Conservation (phyloP, 2,329 filamentous ascomycete genomes). For the Periconia digitata region DNA sequence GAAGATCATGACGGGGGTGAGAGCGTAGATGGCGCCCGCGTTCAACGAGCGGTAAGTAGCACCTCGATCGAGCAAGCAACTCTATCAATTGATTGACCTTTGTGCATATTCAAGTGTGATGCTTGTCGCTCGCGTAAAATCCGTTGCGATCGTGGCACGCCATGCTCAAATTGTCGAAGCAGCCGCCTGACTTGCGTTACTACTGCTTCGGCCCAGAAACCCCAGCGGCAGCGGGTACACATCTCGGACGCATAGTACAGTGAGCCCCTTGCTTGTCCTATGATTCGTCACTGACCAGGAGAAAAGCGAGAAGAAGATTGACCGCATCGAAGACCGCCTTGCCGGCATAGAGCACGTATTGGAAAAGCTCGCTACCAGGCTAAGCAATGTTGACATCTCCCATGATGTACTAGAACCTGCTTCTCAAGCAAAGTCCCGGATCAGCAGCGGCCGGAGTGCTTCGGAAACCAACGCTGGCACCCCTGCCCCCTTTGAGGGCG, state of each 20-base stretch:
- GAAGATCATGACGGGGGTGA: constrained; percentile 33
- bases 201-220: constrained; percentile 34
- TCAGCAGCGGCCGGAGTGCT: constrained; percentile 6
- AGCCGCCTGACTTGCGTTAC: constrained; percentile 41
- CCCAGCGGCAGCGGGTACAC: constrained; percentile 36
- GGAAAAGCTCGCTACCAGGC: constrained; percentile 36
- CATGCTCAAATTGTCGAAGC: constrained; percentile 42
- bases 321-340: constrained; percentile 54
- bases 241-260: constrained; percentile 43
- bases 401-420: constrained; percentile 21
- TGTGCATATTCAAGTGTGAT: no score
- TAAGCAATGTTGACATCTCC: constrained; percentile 27
- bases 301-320: constrained; percentile 59
- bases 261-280: background rate
- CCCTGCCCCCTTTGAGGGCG: constrained; percentile 49
- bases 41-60: constrained; percentile 34
- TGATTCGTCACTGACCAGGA: background rate
- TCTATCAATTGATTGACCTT: background rate
- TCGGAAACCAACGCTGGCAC: constrained; percentile 27
- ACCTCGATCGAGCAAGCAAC: background rate
- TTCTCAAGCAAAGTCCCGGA: constrained; percentile 17
- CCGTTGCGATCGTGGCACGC: constrained; percentile 34
- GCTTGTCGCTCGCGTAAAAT: constrained; percentile 39
- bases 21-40: constrained; percentile 23
- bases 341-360: constrained; percentile 51